Evolutionary conservation across 106 monocot species (phyloP).

Genomic region (Triglochin maritima): DNA sequence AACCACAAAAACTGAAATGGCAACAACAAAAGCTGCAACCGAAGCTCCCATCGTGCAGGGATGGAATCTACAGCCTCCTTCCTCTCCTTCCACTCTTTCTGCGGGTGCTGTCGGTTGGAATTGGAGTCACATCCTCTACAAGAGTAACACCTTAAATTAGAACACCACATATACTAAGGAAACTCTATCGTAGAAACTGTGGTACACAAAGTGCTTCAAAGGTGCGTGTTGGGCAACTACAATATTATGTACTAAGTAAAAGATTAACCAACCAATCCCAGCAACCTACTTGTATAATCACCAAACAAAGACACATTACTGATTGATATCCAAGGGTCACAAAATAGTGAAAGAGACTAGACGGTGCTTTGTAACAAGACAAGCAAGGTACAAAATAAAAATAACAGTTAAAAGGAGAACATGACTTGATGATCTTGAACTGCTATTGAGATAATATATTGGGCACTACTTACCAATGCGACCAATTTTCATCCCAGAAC

Average conservation of each 20-base stretch:
- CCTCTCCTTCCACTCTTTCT: slow-evolving; percentile 94
- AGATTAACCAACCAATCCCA: too few species aligned
- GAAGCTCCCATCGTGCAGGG: too few species aligned
- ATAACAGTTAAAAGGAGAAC: slow-evolving; percentile 1
- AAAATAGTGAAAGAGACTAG: too few species aligned
- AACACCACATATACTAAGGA: neutral
- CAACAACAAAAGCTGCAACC: too few species aligned
- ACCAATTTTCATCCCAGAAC: slow-evolving; percentile 30
- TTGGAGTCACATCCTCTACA: slow-evolving; percentile 91
- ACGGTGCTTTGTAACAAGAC: neutral
- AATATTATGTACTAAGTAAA: too few species aligned
- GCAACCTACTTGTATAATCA: too few species aligned
- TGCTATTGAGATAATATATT: neutral
- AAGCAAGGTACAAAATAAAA: neutral
- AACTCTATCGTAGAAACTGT: too few species aligned
- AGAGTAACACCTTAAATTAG: neutral
- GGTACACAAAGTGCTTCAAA: too few species aligned
- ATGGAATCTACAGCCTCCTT: slow-evolving; percentile 47
- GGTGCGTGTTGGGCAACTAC: too few species aligned
- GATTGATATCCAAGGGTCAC: too few species aligned
- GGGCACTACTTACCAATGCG: slow-evolving; percentile 16
- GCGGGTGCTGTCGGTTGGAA: slow-evolving; percentile 85
- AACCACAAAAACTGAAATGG: too few species aligned
- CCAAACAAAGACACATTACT: too few species aligned
- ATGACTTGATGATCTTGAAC: neutral